Conservation (phyloP, 176 grass and related monocot genomes). For the Dactylis glomerata region DNA sequence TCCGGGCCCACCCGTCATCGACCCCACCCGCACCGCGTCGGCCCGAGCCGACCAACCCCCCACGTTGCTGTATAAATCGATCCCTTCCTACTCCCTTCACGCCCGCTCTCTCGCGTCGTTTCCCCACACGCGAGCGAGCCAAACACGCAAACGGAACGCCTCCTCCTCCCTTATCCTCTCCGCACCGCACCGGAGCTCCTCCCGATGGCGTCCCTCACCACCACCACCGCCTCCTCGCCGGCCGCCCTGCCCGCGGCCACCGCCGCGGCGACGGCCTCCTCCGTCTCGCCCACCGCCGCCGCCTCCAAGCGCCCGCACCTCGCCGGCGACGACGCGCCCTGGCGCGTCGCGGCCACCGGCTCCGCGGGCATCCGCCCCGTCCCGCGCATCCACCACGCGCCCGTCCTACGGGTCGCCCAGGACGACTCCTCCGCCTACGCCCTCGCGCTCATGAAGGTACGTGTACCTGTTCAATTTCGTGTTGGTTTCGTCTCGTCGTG, state of each 20-base stretch:
- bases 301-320: conserved; percentile 61
- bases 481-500: background rate
- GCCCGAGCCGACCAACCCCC: background rate
- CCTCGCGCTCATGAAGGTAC: conserved; percentile 93
- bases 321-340: conserved; percentile 84
- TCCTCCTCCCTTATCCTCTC: conserved; percentile 27
- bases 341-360: conserved; percentile 56
- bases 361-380: conserved; percentile 51
- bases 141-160: conserved; percentile 36
- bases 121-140: conserved; percentile 33
- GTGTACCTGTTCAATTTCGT: background rate
- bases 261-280: conserved; percentile 23
- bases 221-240: conserved; percentile 52
- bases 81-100: background rate
- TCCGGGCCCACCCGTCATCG: background rate
- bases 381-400: conserved; percentile 77
- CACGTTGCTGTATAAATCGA: background rate
- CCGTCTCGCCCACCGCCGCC: conserved; percentile 38
- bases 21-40: conserved; percentile 16
- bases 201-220: conserved; percentile 55
- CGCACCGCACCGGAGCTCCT: background rate
- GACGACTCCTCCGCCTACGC: conserved; percentile 68
- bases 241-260: conserved; percentile 35
- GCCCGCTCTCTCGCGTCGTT: conserved; percentile 26
- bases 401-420: conserved; percentile 63